phyloP scores from a whole-genome alignment of 2,329 filamentous ascomycete species.

The Thelonectria rubi region DNA sequence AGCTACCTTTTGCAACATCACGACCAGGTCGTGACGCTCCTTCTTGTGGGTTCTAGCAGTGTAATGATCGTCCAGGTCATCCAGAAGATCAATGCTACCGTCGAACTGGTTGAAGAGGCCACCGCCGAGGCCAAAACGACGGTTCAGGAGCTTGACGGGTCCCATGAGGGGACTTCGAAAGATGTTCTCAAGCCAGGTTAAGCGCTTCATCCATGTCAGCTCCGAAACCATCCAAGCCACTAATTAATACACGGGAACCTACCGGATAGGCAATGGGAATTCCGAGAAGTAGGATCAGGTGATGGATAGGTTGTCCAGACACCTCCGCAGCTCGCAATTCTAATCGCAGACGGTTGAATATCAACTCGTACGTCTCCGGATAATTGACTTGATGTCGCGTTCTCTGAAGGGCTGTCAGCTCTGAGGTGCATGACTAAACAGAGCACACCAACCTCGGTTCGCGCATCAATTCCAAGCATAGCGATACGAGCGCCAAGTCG shows the following conservation, averaged over 20 bases:
- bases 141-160: constrained; percentile 88
- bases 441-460: constrained; percentile 74
- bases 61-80: constrained; percentile 96
- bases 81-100: constrained; percentile 89
- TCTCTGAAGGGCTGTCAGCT: constrained; percentile 66
- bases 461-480: constrained; percentile 89
- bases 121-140: constrained; percentile 86
- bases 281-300: constrained; percentile 86
- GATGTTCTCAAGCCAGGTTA: constrained; percentile 97
- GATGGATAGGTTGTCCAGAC: constrained; percentile 81
- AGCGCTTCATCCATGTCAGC: constrained; percentile 59
- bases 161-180: constrained; percentile 86
- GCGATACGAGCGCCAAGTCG: constrained; percentile 83
- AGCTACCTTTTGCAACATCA: constrained; percentile 83
- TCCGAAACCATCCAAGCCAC: constrained; percentile 28
- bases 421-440: not conserved
- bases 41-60: constrained; percentile 91
- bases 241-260: constrained; percentile 51
- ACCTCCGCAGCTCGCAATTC: constrained; percentile 76
- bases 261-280: constrained; percentile 87
- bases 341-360: constrained; percentile 78
- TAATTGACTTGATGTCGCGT: constrained; percentile 96
- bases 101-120: constrained; percentile 94
- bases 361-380: constrained; percentile 84
- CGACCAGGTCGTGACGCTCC: constrained; percentile 81